A percentile compares a stretch with the other conserved stretches of the same genome.
phyloP scores from a whole-genome alignment of 1,284 basidiomycete species.

The Exobasidium cylindrosporum region DNA sequence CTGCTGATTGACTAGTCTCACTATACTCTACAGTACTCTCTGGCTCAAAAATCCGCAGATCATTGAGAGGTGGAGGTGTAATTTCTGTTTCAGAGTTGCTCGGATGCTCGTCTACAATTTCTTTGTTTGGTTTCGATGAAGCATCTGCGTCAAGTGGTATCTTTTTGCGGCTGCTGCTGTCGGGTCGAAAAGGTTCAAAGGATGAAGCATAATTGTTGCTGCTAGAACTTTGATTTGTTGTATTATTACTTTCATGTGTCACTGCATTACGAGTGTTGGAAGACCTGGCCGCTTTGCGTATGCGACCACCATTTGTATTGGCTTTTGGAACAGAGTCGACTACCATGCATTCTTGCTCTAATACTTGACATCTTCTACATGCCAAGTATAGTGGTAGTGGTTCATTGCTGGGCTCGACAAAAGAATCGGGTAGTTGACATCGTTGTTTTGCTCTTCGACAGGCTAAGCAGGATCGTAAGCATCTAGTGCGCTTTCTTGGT shows the following conservation, averaged over 20 bases:
- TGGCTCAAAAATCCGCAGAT: neutral
- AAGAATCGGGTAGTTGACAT: neutral
- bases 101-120: neutral
- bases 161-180: neutral
- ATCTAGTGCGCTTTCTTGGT: neutral
- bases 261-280: neutral
- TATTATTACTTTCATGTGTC: neutral
- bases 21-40: neutral
- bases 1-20: neutral
- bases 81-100: neutral
- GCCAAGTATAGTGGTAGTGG: neutral
- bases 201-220: neutral
- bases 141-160: neutral
- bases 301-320: too few relatives aligned
- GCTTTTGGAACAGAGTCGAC: neutral
- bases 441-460: neutral
- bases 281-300: neutral
- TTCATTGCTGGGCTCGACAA: neutral
- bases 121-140: too few relatives aligned
- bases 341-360: neutral
- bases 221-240: neutral
- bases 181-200: neutral
- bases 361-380: neutral
- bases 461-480: neutral
- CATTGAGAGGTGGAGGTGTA: neutral